phyloP scores from a whole-genome alignment of 257 asterid species.

The Voacanga thouarsii region DNA sequence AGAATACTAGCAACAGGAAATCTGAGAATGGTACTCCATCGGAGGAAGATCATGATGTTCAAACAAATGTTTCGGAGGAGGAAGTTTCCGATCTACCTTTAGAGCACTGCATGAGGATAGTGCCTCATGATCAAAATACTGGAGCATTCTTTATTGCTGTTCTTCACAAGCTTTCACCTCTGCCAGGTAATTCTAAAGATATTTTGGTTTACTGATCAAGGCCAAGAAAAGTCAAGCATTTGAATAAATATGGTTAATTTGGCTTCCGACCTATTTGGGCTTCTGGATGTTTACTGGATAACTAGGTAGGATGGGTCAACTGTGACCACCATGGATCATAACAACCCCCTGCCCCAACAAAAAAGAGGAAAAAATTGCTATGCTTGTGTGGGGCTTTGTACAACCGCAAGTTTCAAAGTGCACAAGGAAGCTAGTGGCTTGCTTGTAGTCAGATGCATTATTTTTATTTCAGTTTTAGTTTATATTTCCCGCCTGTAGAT shows the following conservation, averaged over 20 bases:
- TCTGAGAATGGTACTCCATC: constrained; percentile 29
- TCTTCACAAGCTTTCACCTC: constrained; percentile 59
- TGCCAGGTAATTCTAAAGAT: constrained; percentile 51
- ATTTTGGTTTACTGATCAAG: neutral
- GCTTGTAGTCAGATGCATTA: neutral
- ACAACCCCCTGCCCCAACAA: neutral
- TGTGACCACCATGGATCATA: neutral
- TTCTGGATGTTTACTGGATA: neutral
- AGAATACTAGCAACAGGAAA: constrained; percentile 25
- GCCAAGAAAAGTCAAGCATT: constrained; percentile 2
- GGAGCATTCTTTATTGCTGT: constrained; percentile 99
- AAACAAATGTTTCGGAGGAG: constrained; percentile 41
- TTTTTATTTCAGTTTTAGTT: neutral
- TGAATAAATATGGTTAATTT: neutral
- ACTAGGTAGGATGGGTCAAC: neutral
- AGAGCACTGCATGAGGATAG: constrained; percentile 95
- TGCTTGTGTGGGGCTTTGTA: neutral
- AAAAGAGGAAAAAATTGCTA: too few relatives aligned
- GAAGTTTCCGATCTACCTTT: constrained; percentile 79
- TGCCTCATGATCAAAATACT: constrained; percentile 95
- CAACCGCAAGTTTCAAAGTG: neutral
- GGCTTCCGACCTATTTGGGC: neutral
- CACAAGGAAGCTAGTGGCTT: neutral
- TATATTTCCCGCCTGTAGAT: neutral
- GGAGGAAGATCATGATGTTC: constrained; percentile 34